Evolutionary conservation across 148 eudicot genomes (phyloP).

Genomic region (Agrostemma githago): DNA sequence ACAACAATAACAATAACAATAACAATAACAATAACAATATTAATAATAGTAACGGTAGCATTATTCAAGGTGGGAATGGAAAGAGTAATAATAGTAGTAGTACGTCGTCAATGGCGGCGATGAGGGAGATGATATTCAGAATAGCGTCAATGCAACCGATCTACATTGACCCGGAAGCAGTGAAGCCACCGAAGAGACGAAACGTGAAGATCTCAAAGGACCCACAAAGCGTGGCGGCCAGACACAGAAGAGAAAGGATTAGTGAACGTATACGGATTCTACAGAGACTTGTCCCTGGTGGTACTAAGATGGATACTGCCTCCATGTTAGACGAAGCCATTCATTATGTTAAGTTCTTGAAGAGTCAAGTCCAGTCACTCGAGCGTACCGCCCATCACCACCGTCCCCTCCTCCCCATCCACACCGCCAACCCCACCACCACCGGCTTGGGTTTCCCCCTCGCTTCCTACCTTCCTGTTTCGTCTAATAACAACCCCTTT

Average conservation of each 20-base stretch:
- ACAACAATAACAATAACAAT: not conserved
- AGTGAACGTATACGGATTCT: slow-evolving; percentile 80
- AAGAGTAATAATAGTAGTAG: not conserved
- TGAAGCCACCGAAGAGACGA: slow-evolving; percentile 71
- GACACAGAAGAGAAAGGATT: slow-evolving; percentile 80
- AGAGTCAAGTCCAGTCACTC: slow-evolving; percentile 67
- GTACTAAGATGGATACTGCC: slow-evolving; percentile 93
- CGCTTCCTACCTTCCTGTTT: slow-evolving; percentile 28
- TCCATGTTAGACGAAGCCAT: slow-evolving; percentile 92
- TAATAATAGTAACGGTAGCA: not conserved
- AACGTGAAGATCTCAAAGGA: slow-evolving; percentile 87
- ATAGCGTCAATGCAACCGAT: slow-evolving; percentile 96
- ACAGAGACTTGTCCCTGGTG: slow-evolving; percentile 90
- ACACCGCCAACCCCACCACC: not conserved
- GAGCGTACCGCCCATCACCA: slow-evolving; percentile 38
- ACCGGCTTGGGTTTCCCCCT: slow-evolving; percentile 36
- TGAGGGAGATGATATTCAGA: slow-evolving; percentile 89
- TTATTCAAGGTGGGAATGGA: too few species aligned
- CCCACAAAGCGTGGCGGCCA: slow-evolving; percentile 88
- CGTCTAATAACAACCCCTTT: slow-evolving; percentile 7
- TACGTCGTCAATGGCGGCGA: slow-evolving; percentile 54
- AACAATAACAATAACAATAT: not conserved
- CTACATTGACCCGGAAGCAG: slow-evolving; percentile 82
- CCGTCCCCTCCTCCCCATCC: not conserved
- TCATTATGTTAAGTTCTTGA: slow-evolving; percentile 84